phyloP scores from a whole-genome alignment of 176 grass and related monocot species.

The Aegilops longissima region DNA sequence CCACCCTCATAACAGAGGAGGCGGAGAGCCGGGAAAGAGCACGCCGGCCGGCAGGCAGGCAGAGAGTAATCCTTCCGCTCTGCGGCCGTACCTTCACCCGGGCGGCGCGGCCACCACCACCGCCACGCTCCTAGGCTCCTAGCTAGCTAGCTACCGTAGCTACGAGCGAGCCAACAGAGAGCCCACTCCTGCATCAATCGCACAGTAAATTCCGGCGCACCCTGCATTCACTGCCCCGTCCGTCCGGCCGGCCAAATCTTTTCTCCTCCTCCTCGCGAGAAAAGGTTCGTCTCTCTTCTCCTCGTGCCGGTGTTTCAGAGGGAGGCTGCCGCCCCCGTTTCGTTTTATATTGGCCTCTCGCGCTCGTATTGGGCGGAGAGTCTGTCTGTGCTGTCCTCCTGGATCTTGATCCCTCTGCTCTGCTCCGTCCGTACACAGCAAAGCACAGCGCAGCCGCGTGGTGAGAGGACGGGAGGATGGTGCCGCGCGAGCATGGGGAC shows the following conservation, averaged over 20 bases:
- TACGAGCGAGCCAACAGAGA: not conserved
- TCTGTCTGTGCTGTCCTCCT: not conserved
- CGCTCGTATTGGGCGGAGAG: conserved; percentile 2
- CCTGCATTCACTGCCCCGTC: conserved; percentile 49
- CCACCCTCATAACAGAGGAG: conserved; percentile 34
- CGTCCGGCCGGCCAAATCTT: conserved; percentile 14
- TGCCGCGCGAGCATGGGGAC: conserved; percentile 64
- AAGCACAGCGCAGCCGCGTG: not conserved
- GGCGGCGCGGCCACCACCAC: conserved; percentile 32
- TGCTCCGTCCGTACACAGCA: conserved; percentile 9
- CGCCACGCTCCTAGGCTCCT: not conserved
- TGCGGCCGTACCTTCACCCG: conserved; percentile 14
- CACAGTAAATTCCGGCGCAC: conserved; percentile 47
- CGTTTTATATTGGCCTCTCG: conserved; percentile 9
- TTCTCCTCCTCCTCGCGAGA: not conserved
- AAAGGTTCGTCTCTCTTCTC: conserved; percentile 32
- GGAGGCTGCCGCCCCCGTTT: not conserved
- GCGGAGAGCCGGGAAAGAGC: conserved; percentile 16
- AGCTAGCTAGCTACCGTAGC: not conserved
- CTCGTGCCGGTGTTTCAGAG: not conserved
- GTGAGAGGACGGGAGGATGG: conserved; percentile 28
- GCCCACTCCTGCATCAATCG: conserved; percentile 21
- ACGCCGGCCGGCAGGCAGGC: not conserved
- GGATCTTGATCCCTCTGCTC: conserved; percentile 54
- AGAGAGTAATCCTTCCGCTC: not conserved